Percentiles rank a stretch among this genome's conserved stretches.
Evolutionary conservation across 106 monocot genomes (phyloP).

Genomic region (Phalaenopsis equestris): DNA sequence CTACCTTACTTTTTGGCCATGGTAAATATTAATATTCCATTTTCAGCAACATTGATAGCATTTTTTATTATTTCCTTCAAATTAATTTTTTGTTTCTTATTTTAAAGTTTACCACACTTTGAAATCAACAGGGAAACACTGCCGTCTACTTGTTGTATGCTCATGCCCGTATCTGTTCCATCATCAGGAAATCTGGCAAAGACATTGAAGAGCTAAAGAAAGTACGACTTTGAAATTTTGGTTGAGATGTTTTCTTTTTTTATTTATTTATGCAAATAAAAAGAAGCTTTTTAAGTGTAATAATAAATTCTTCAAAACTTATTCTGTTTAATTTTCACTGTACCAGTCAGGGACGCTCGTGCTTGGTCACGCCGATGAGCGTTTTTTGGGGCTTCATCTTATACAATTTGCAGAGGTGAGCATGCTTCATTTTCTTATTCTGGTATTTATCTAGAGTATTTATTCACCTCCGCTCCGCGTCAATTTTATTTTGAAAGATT

Average conservation of each 20-base stretch:
- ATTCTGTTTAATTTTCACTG: constrained; percentile 1
- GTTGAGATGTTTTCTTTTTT: background rate
- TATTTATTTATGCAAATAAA: background rate
- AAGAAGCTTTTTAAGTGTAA: background rate
- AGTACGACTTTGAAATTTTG: constrained; percentile 26
- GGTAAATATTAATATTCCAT: background rate
- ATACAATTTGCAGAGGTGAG: constrained; percentile 86
- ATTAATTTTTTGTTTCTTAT: background rate
- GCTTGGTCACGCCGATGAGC: constrained; percentile 72
- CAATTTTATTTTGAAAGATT: no score
- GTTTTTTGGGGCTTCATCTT: constrained; percentile 68
- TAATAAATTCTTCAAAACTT: background rate
- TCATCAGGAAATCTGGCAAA: constrained; percentile 83
- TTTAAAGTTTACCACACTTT: background rate
- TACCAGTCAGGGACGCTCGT: constrained; percentile 46
- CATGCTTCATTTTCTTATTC: background rate
- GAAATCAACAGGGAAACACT: constrained; percentile 69
- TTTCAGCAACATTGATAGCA: no score
- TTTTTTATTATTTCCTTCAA: background rate
- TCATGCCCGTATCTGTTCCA: constrained; percentile 96
- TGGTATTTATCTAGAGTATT: no score
- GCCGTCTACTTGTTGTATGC: constrained; percentile 96
- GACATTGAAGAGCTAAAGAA: constrained; percentile 68
- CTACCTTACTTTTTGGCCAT: background rate
- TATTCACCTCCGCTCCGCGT: no score